Conservation (phyloP, 306 rosid genomes). For the Corylus americana region DNA sequence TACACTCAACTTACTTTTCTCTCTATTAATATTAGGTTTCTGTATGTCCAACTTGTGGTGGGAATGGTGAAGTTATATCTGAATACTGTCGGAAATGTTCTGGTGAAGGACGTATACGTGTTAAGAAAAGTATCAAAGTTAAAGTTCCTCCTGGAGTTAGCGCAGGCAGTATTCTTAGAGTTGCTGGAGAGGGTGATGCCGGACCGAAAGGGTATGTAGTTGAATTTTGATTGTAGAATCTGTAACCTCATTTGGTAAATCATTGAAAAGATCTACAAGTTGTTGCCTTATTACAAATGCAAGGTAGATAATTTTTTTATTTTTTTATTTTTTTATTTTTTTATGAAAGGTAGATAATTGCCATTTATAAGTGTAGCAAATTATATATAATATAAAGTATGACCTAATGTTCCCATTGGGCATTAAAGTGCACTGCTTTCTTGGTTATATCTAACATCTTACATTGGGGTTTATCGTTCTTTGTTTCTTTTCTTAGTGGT, state of each 20-base stretch:
- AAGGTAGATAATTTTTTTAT: no score
- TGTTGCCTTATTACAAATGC: conserved; percentile 18
- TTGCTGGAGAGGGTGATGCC: conserved; percentile 90
- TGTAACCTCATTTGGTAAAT: conserved; percentile 12
- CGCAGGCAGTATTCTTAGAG: conserved; percentile 90
- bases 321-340: no score
- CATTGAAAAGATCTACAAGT: conserved; percentile 10
- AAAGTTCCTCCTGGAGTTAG: conserved; percentile 94
- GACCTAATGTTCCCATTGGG: conserved; percentile 7
- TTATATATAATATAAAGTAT: conserved; percentile 12
- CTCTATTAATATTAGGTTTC: conserved; percentile 63
- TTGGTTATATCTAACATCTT: background rate
- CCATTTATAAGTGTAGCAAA: background rate
- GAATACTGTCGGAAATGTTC: conserved; percentile 89
- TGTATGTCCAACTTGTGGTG: conserved; percentile 87
- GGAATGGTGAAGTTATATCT: conserved; percentile 89
- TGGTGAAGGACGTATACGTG: conserved; percentile 79
- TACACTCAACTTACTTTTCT: background rate
- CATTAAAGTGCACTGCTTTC: background rate
- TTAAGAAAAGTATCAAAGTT: conserved; percentile 85
- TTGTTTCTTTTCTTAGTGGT: background rate
- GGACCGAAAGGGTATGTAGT: conserved; percentile 88
- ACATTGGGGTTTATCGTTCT: background rate
- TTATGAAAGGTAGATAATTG: background rate
- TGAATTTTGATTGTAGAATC: conserved; percentile 22